A percentile compares a stretch with the other conserved stretches of the same genome.
These are phyloP conservation scores for Salinomyces thailandicus DNA, from an alignment of 2,329 filamentous ascomycete genomes.

Conservation along the genomic window DNA sequence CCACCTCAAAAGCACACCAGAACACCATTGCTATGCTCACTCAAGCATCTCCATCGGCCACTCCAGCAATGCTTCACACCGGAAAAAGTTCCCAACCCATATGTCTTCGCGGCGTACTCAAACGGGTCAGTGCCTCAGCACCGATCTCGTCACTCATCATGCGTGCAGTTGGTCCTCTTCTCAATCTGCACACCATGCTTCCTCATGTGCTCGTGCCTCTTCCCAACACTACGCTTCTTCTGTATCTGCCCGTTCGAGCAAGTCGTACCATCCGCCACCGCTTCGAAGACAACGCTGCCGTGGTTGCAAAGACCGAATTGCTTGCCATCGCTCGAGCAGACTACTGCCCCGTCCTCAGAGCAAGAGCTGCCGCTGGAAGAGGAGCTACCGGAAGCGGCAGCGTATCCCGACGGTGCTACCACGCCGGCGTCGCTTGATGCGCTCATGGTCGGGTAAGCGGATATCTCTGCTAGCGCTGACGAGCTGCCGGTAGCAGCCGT, in stretches of 20 bases:
- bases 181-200: neutral
- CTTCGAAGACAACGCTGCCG: conserved; percentile 31
- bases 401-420: neutral
- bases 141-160: no score
- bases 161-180: no score
- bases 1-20: no score
- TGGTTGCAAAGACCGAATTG: conserved; percentile 36
- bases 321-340: conserved; percentile 23
- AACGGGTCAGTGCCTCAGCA: no score
- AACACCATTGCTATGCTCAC: no score
- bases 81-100: no score
- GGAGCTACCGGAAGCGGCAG: neutral
- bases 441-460: conserved; percentile 1
- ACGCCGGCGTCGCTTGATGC: conserved; percentile 2
- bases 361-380: conserved; percentile 14
- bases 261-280: conserved; percentile 34
- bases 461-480: neutral
- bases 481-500: neutral
- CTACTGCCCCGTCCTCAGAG: conserved; percentile 26
- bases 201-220: conserved; percentile 2
- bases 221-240: conserved; percentile 9
- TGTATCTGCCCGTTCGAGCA: conserved; percentile 33
- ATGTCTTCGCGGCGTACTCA: no score
- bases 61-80: no score
- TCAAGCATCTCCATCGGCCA: no score